Conservation (phyloP, 352 stramenopile genomes). For the Lagenidium giganteum region DNA sequence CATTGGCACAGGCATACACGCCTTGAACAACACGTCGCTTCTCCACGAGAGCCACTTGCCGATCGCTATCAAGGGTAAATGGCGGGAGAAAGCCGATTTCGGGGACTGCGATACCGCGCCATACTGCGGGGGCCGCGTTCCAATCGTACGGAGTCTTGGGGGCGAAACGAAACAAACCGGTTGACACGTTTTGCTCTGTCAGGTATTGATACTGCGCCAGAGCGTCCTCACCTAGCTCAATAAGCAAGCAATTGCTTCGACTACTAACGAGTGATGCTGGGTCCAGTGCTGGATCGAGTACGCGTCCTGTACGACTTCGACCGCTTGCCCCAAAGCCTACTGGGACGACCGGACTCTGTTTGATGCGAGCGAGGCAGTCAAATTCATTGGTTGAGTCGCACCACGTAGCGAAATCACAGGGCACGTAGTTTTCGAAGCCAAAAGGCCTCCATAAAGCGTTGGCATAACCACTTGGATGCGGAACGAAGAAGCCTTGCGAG, state of each 20-base stretch:
- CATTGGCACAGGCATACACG: conserved; percentile 94
- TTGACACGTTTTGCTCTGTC: conserved; percentile 66
- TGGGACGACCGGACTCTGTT: conserved; percentile 29
- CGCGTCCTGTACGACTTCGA: conserved; percentile 18
- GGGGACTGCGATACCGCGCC: conserved; percentile 49
- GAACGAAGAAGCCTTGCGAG: conserved; percentile 90
- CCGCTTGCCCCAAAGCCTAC: conserved; percentile 28
- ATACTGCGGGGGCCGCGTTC: conserved; percentile 55
- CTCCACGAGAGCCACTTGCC: conserved; percentile 90
- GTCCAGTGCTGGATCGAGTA: conserved; percentile 17
- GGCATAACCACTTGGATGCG: conserved; percentile 61
- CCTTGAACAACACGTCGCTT: conserved; percentile 86
- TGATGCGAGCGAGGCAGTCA: conserved; percentile 79
- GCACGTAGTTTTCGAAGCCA: conserved; percentile 72
- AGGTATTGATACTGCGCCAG: conserved; percentile 89
- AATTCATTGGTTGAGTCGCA: conserved; percentile 92
- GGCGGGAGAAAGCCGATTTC: conserved; percentile 54
- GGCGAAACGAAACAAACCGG: conserved; percentile 79
- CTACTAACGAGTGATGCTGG: conserved; percentile 8
- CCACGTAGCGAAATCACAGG: conserved; percentile 88
- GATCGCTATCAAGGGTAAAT: conserved; percentile 54
- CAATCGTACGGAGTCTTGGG: conserved; percentile 78
- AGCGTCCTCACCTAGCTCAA: conserved; percentile 82
- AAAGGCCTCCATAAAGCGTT: conserved; percentile 63
- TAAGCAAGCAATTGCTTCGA: conserved; percentile 44